Base-by-base conservation (phyloP, 257 asterid species). In the Ophiorrhiza pumila region DNA sequence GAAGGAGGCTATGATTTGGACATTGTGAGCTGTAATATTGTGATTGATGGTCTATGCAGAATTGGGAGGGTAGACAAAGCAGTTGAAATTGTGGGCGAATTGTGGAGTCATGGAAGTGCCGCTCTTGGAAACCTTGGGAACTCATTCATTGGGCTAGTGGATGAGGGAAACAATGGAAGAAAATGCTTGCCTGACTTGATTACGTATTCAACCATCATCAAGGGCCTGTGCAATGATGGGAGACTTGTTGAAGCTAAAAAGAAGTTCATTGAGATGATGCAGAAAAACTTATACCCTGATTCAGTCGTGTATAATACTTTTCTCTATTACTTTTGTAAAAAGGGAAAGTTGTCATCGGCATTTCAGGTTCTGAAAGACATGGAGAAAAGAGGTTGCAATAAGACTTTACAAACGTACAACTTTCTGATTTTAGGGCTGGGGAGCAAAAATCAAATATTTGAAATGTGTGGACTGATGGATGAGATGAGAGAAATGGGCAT, bases 21-120 rank as follows among this genome's bases (percentile, higher is more conserved):
- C 75, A 85, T 76, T 10, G 93, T 90, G 69, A 90, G 91, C 85
- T 94, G 99, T 83, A 94, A 94, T 80, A 90, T 91, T 73, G 96
- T 94, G 81, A 84, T 94, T 83, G 86, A 87, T 83, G 97, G 97
- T 74, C 84, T 94, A 45, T 94, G 96, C 76, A 87, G 76, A 85
- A 87, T 69, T 41, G 92, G 96, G 74, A 84, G 89, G 72, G 86
- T 94, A 49, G 96, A 91, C 76, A 91, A 86, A 83, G 99, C 99
- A 61, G 88, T 86, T 84, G 93, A 91, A 76, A 93, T 91, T 76
- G 91, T 82, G 74, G 77, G 83, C 68, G 93, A 94, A 73, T 88
- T 93, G 96, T 93, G 98, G 98, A 86, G 65, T 82, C 96, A 87
- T 58, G 97, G 98, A 81, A 93, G 91, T 84, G 95, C 95, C 72